These are phyloP conservation scores for Articulospora tetracladia DNA, from an alignment of 495 filamentous ascomycete genomes.

Conservation along the genomic window DNA sequence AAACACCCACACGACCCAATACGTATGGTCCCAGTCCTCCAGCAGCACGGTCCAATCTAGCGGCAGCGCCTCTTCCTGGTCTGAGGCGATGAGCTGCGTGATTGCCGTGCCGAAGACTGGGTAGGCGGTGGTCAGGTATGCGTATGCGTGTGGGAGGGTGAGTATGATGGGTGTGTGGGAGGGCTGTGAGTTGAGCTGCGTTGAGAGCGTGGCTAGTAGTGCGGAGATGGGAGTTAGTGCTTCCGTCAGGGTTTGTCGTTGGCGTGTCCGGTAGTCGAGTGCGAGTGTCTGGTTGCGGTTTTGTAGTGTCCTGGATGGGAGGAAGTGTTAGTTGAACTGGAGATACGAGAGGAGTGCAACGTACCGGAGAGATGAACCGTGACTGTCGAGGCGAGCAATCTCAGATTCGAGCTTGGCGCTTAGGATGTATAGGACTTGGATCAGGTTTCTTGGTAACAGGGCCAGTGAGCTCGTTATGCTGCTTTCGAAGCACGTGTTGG, in stretches of 20 bases:
- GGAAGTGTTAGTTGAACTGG: not conserved
- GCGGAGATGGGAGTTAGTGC: not conserved
- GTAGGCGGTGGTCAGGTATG: conserved; percentile 7
- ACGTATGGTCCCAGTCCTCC: conserved; percentile 22
- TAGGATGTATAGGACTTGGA: conserved; percentile 1
- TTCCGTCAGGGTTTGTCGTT: conserved; percentile 1
- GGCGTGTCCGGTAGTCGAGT: conserved; percentile 10
- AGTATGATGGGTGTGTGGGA: conserved; percentile 4
- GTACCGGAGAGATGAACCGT: conserved; percentile 2
- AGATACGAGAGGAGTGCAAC: not conserved
- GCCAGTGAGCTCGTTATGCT: not conserved
- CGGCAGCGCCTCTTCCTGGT: conserved; percentile 20
- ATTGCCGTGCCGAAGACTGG: not conserved
- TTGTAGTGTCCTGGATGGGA: conserved; percentile 5
- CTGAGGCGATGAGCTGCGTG: conserved; percentile 11
- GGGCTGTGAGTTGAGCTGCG: not conserved
- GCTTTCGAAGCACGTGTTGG: conserved; percentile 10
- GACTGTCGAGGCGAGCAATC: not conserved
- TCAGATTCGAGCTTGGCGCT: conserved; percentile 14
- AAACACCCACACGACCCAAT: conserved; percentile 12
- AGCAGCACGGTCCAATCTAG: conserved; percentile 18
- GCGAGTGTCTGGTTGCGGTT: conserved; percentile 21
- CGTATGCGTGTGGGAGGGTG: conserved; percentile 17
- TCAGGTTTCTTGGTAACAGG: not conserved
- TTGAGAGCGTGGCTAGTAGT: not conserved